A percentile compares a stretch with the other conserved stretches of the same genome.
Evolutionary conservation across 768 basidiomycete genomes (phyloP).

Genomic region (Mycena kentingensis): DNA sequence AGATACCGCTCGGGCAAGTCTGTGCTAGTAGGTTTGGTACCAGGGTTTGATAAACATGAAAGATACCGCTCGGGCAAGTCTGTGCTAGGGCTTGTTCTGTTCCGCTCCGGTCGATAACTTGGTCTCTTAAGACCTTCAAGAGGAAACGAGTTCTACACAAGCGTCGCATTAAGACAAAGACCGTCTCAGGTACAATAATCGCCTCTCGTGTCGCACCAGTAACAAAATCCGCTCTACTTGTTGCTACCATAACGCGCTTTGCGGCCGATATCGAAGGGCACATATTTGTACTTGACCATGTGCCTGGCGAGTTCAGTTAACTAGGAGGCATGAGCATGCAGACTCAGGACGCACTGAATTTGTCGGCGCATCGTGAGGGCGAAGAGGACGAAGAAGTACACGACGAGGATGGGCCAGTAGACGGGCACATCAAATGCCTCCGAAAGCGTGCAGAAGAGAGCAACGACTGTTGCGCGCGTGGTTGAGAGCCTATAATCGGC

Average conservation of each 20-base stretch:
- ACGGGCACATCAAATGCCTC: constrained; percentile 93
- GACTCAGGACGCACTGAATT: constrained; percentile 69
- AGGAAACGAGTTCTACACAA: no score
- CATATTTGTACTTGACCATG: constrained; percentile 98
- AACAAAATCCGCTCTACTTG: constrained; percentile 38
- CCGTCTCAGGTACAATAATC: not conserved
- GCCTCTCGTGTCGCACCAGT: not conserved
- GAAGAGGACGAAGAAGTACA: constrained; percentile 96
- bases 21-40: not conserved
- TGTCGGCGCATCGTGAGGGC: constrained; percentile 94
- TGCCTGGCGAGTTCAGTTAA: no score
- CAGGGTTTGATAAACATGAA: not conserved
- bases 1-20: no score
- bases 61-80: no score
- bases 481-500: constrained; percentile 89
- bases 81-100: no score
- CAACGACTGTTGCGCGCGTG: constrained; percentile 84
- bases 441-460: constrained; percentile 79
- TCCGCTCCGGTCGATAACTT: no score
- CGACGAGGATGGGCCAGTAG: constrained; percentile 97
- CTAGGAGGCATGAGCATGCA: not conserved
- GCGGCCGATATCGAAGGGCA: constrained; percentile 94
- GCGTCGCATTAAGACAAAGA: no score
- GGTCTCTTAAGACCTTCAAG: no score
- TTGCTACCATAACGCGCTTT: constrained; percentile 81